Percentiles rank a stretch among this genome's conserved stretches.
Conservation (phyloP, 176 grass and related monocot genomes). For the Carex myosuroides region DNA sequence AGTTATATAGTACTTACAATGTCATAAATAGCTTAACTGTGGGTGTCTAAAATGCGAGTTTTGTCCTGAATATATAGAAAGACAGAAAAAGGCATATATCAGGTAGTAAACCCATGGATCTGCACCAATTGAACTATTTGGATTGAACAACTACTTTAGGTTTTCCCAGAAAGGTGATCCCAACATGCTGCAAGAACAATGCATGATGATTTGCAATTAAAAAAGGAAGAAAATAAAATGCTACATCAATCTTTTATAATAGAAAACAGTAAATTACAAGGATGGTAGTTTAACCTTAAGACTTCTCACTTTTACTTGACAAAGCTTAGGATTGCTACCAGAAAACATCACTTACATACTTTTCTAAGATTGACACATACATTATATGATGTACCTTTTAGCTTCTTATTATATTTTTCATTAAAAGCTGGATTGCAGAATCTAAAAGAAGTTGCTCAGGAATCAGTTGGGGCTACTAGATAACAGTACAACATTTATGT, state of each 20-base stretch:
- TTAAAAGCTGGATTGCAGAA: not conserved
- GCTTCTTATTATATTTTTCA: not conserved
- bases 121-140: slow-evolving; percentile 54
- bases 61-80: no score
- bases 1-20: slow-evolving; percentile 64
- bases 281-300: not conserved
- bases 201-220: slow-evolving; percentile 16
- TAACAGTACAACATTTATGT: not conserved
- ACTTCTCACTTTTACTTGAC: not conserved
- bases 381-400: not conserved
- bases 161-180: slow-evolving; percentile 60
- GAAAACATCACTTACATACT: no score
- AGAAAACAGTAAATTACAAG: slow-evolving; percentile 12
- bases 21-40: slow-evolving; percentile 99
- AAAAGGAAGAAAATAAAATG: slow-evolving; percentile 14
- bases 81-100: slow-evolving; percentile 72
- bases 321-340: not conserved
- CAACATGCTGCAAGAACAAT: slow-evolving; percentile 62
- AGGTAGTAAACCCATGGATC: slow-evolving; percentile 79
- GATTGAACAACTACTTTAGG: slow-evolving; percentile 73
- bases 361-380: not conserved
- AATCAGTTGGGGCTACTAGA: not conserved
- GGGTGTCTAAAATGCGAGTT: no score
- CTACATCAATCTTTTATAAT: not conserved
- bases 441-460: not conserved